Base-by-base conservation (phyloP, 768 basidiomycete species). In the Lactarius sanguifluus region DNA sequence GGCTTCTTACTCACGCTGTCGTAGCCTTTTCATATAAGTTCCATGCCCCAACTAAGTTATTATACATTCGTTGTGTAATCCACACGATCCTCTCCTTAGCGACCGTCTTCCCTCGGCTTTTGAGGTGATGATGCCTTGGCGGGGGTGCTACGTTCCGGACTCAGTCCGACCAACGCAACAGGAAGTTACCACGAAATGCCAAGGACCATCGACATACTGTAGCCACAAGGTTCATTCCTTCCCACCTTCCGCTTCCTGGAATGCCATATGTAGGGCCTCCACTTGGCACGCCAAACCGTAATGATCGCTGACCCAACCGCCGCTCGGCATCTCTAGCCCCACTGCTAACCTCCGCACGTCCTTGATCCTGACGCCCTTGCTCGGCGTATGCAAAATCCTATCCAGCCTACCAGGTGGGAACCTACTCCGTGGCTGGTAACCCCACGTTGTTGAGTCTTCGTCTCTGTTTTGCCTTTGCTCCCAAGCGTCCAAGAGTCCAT, bases 271-370 rank as follows among this genome's bases (percentile, higher is more conserved):
- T 61, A 34, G 45, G 13, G 76, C 47, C n/a, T 74, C 73, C 62
- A 81, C 71, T 45, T 78, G 67, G 77, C 81, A 73, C 71, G 75
- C 70, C 61, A 92, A 76, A 5, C 89, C 90, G 74, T 77, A 86
- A 67, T 92, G 90, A 70, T 92, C 90, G 70, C 87, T 90, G 23
- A 82, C 80, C 82, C 83, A 91, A 3, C 75, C 76, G 4, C 78
- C 81, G 18, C 67, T 34, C 47, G 64, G 64, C 20, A 80, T 80
- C 73, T 78, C 81, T 47, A 85, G 70, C 0, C 82, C 86, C 38
- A 86, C 75, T 3, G 89, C 91, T 40, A 91, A 80, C 52, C 79
- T 78, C 70, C 77, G 72, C 0, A 87, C 85, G 50, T 81, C 79
- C 7, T 83, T 82, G 41, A 91, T 79, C 59, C 78, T 79, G 63